Percentiles rank a stretch among this genome's conserved stretches.
Evolutionary conservation across 2,329 filamentous ascomycete genomes (phyloP).

Genomic region (Botryosphaeria dothidea): DNA sequence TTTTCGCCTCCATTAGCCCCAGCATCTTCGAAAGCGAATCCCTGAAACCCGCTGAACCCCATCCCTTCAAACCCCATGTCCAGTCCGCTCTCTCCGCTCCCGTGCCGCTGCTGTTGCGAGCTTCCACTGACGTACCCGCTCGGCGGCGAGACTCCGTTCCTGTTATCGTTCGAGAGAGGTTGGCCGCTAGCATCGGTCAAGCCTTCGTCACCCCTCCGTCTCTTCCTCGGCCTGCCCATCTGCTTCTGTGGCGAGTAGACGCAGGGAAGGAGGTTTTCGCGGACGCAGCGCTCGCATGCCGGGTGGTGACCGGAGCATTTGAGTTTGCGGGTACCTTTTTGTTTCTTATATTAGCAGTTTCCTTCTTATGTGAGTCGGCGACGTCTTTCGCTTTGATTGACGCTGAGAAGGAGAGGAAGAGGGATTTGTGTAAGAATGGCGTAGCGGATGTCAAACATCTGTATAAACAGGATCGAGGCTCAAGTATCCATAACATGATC

Average conservation of each 20-base stretch:
- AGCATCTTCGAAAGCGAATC: not conserved
- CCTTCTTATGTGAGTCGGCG: not conserved
- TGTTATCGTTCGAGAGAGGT: not conserved
- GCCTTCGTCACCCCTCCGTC: slow-evolving; percentile 23
- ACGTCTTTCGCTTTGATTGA: not conserved
- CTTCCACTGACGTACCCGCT: not conserved
- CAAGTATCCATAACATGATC: too few relatives aligned
- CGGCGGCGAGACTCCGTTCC: not conserved
- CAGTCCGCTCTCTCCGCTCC: not conserved
- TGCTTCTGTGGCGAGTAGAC: slow-evolving; percentile 50
- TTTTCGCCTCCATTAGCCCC: not conserved
- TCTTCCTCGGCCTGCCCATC: slow-evolving; percentile 55
- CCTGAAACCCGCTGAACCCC: slow-evolving; percentile 6
- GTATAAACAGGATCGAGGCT: too few relatives aligned
- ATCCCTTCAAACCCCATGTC: not conserved
- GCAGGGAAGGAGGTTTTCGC: slow-evolving; percentile 42
- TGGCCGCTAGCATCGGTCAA: not conserved
- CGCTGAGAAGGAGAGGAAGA: not conserved
- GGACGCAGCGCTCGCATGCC: slow-evolving; percentile 43
- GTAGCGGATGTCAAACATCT: too few relatives aligned
- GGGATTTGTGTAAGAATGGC: too few relatives aligned
- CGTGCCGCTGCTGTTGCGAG: not conserved
- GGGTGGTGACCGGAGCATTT: slow-evolving; percentile 50
- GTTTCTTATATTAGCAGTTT: too few relatives aligned
- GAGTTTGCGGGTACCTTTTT: slow-evolving; percentile 48